Base-by-base conservation (phyloP, 2,329 filamentous ascomycete species). In the Pseudopyricularia javanii region DNA sequence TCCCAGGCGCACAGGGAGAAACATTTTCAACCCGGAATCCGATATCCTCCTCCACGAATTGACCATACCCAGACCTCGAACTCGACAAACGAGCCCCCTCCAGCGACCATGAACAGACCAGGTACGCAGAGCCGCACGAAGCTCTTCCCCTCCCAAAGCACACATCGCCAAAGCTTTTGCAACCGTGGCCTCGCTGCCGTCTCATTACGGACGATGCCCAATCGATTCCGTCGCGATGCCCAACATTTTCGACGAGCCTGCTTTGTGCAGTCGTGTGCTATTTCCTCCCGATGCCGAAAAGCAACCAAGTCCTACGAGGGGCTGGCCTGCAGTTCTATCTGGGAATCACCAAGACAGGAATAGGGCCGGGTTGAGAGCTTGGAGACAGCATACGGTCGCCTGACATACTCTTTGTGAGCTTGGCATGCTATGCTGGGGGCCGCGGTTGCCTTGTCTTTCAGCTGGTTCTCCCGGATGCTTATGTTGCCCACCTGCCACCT, bases 51-150 rank as follows among this genome's bases (percentile, higher is more conserved):
- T 11, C 8, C 35, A 20, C 45, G n/a, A 48, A 43, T 53, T 53
- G 51, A 24, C 24, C 47, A 26, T 40, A 43, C 40, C 52, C 49
- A 32, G 35, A 47, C 26, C 34, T 30, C 47, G 43, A 49, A 15
- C 51, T 49, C 20, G 37, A 43, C 47, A 34, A n/a, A n/a, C n/a
- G n/a, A n/a, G 9, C 12, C 15, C 5, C 34, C 34, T 47, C 49
- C 20, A 49, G 45, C 63, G 67, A 72, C 66, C 64, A 80, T 80
- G 77, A 80, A 80, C 67, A 73, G 77, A 72, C 73, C 75, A 79
- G 77, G 77, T 80, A 80, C 66, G 71, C 63, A 62, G 59, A 43
- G 37, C 37, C 37, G n/a, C n/a, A n/a, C 37, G 37, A 43, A 20
- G n/a, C 37, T 43, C 37, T 43, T 3, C 37, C 37, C 37, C 37